These are phyloP conservation scores for Penicillium cosmopolitanum DNA, from an alignment of 495 filamentous ascomycete genomes.

Conservation along the genomic window DNA sequence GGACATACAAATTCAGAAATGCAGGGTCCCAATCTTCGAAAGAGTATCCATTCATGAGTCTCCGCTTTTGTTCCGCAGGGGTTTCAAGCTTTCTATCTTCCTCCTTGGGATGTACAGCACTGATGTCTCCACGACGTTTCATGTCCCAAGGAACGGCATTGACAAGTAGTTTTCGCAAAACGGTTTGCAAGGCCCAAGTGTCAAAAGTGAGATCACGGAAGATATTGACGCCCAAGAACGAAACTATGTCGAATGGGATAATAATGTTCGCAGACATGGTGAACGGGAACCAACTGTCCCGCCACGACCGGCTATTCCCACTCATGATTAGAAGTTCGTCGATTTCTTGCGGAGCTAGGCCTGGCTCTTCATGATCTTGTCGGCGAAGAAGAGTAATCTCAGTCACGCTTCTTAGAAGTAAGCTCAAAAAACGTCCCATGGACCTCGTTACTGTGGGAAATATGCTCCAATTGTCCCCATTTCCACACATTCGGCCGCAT, in stretches of 20 bases:
- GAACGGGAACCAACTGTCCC: constrained; percentile 33
- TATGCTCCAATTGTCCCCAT: constrained; percentile 13
- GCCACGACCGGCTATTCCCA: constrained; percentile 16
- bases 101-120: constrained; percentile 6
- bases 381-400: constrained; percentile 41
- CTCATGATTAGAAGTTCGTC: constrained; percentile 36
- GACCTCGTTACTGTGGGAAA: constrained; percentile 32
- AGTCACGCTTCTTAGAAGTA: constrained; percentile 39
- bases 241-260: constrained; percentile 41
- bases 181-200: constrained; percentile 42
- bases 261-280: constrained; percentile 37
- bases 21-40: constrained; percentile 23
- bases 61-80: constrained; percentile 13
- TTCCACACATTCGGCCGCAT: constrained; percentile 26
- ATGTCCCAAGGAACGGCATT: constrained; percentile 36
- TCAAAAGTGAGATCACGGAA: constrained; percentile 42
- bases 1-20: constrained; percentile 34
- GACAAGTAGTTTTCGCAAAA: constrained; percentile 34
- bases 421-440: constrained; percentile 35
- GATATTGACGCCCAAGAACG: constrained; percentile 42
- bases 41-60: constrained; percentile 3
- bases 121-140: constrained; percentile 15
- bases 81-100: constrained; percentile 16
- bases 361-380: constrained; percentile 11
- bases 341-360: constrained; percentile 37